A percentile compares a stretch with the other conserved stretches of the same genome.
These are phyloP conservation scores for Haematococcus lacustris DNA, from an alignment of 139 green algal genomes.

Conservation along the genomic window DNA sequence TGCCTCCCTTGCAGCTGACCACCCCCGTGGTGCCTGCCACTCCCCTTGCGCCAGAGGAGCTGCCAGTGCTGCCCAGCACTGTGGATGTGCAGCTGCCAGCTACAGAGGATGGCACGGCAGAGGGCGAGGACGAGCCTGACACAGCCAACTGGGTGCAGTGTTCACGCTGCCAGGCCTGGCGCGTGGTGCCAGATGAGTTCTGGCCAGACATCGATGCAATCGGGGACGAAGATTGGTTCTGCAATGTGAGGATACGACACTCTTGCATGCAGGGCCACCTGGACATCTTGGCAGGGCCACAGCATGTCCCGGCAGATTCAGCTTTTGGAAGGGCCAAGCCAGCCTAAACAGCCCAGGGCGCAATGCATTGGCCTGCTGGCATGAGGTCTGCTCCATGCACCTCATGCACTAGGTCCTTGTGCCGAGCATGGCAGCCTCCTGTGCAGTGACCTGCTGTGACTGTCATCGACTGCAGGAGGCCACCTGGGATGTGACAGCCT, in stretches of 20 bases:
- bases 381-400: not conserved
- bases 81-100: constrained; percentile 1
- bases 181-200: constrained; percentile 28
- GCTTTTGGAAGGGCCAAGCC: not conserved
- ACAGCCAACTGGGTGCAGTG: constrained; percentile 28
- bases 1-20: not conserved
- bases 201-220: constrained; percentile 25
- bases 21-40: not conserved
- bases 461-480: constrained; percentile 12
- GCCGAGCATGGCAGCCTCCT: not conserved
- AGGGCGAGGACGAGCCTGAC: not conserved
- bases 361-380: too few species aligned
- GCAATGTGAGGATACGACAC: constrained; percentile 13
- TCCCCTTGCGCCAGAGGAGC: not conserved
- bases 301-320: not conserved
- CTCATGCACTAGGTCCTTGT: not conserved
- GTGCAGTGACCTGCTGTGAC: not conserved
- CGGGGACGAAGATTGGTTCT: constrained; percentile 28
- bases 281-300: not conserved
- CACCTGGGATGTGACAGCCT: constrained; percentile 14
- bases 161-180: constrained; percentile 16
- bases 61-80: not conserved
- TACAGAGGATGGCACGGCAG: not conserved
- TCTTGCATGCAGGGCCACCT: not conserved
- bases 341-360: not conserved